Base-by-base conservation (phyloP, 371 early-diverging fungal genomes). In the Actinomortierella ambigua region DNA sequence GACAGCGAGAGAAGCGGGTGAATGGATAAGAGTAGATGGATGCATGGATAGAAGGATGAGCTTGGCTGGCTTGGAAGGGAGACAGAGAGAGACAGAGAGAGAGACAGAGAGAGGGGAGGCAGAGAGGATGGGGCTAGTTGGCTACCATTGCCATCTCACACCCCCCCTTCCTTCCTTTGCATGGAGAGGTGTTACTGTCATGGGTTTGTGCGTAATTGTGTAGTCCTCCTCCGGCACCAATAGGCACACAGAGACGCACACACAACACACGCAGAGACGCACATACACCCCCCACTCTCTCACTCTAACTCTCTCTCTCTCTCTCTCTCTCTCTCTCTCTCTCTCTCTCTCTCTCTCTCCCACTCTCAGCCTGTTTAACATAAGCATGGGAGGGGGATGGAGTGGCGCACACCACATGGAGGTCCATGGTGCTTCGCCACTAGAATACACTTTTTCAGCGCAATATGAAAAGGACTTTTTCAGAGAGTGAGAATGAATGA, bases 1-100 rank as follows among this genome's bases (percentile, higher is more conserved):
- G 46, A 28, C 2, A 46, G 47, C 29, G 46, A 51, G 52, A 52
- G 46, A 42, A 28, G 18, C 23, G 9, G n/a, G 40, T 34, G 34
- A 39, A 50, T 34, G 13, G 18, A 8, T 20, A 40, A 28, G 4
- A 13, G 18, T 11, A 13, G 50, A 50, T n/a, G 4, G 49, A 40
- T 41, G 43, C 53, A 26, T 20, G 1, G 49, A 34, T 17, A 18
- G 57, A 43, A 22, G 24, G 40, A 40, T 18, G 18, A 44, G 44
- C 15, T 44, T 15, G 44, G 44, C 20, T n/a, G 13, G 44, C 44
- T n/a, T n/a, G 1, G 44, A 13, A 44, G 13, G 20, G 44, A 8
- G 52, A 47, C 40, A 14, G 54, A 17, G n/a, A 54, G 26, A 55
- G 20, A 23, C 24, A 50, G 26, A 55, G 49, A 55, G 40, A 49